These are phyloP conservation scores for Tremella mesenterica DNA, from an alignment of 768 basidiomycete genomes.

Conservation along the genomic window DNA sequence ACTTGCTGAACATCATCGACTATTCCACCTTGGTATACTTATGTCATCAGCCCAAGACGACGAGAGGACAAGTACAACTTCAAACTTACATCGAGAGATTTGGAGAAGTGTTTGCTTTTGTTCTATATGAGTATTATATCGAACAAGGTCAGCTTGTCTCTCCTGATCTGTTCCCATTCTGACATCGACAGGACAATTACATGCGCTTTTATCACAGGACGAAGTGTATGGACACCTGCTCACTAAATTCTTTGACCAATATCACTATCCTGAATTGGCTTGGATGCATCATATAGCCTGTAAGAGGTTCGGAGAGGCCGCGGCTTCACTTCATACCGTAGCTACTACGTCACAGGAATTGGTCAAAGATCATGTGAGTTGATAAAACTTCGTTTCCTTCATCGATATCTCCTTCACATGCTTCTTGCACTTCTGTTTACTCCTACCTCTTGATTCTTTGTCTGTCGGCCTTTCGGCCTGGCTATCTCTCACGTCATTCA, in stretches of 20 bases:
- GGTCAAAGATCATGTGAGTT: constrained; percentile 65
- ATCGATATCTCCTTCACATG: too few relatives aligned
- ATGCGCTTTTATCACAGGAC: constrained; percentile 71
- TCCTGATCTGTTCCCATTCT: background rate
- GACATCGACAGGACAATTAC: constrained; percentile 59
- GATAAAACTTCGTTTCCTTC: background rate
- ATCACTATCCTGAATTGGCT: constrained; percentile 51
- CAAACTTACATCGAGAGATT: constrained; percentile 67
- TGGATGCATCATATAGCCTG: constrained; percentile 84
- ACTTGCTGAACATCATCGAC: constrained; percentile 80
- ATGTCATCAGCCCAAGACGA: constrained; percentile 52
- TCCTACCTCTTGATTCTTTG: too few relatives aligned
- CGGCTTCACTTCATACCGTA: constrained; percentile 55
- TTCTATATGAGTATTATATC: constrained; percentile 87
- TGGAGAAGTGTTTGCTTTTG: constrained; percentile 73
- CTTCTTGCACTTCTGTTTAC: too few relatives aligned
- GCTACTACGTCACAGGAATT: constrained; percentile 55
- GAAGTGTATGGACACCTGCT: constrained; percentile 56
- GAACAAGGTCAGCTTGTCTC: constrained; percentile 58
- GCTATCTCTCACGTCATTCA: background rate
- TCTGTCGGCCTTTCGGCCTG: too few relatives aligned
- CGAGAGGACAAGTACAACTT: constrained; percentile 37
- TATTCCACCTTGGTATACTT: constrained; percentile 76
- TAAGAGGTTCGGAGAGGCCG: constrained; percentile 58
- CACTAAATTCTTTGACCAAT: constrained; percentile 61